These are phyloP conservation scores for Sanghuangporus baumii DNA, from an alignment of 1,284 basidiomycete genomes.

Conservation along the genomic window DNA sequence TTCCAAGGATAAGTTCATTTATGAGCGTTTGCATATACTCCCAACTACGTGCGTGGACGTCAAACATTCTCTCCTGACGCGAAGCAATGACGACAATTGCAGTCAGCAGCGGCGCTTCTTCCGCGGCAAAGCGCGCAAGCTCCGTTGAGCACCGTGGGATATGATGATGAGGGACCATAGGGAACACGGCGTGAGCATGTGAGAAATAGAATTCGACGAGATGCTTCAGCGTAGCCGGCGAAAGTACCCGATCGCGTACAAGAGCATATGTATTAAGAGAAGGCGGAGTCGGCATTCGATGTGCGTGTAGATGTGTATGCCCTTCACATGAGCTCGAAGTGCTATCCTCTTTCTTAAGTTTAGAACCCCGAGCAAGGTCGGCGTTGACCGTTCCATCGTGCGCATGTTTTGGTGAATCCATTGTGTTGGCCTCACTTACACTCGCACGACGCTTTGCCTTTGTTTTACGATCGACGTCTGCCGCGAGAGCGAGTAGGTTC, in stretches of 20 bases:
- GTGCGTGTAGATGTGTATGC: neutral
- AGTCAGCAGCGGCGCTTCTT: conserved; percentile 33
- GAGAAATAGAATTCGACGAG: conserved; percentile 32
- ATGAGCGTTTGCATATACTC: conserved; percentile 28
- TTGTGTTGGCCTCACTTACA: neutral
- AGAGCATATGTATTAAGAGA: conserved; percentile 29
- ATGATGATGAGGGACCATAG: conserved; percentile 31
- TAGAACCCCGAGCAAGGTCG: neutral
- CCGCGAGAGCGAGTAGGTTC: conserved; percentile 17
- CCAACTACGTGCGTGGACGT: conserved; percentile 14
- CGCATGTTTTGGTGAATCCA: neutral
- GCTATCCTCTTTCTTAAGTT: neutral
- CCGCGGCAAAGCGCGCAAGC: conserved; percentile 30
- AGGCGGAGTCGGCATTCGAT: conserved; percentile 1
- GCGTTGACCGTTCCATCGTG: neutral
- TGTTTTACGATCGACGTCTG: conserved; percentile 15
- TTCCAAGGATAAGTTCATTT: conserved; percentile 28
- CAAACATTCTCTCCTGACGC: conserved; percentile 21
- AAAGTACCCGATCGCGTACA: conserved; percentile 31
- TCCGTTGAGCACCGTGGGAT: conserved; percentile 31
- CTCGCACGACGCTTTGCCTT: conserved; percentile 10
- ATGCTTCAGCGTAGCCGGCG: conserved; percentile 25
- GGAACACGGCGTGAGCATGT: conserved; percentile 35
- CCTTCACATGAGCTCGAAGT: neutral
- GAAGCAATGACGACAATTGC: conserved; percentile 36